phyloP scores from a whole-genome alignment of 768 basidiomycete genomes.

The Pulveroboletus sp. region DNA sequence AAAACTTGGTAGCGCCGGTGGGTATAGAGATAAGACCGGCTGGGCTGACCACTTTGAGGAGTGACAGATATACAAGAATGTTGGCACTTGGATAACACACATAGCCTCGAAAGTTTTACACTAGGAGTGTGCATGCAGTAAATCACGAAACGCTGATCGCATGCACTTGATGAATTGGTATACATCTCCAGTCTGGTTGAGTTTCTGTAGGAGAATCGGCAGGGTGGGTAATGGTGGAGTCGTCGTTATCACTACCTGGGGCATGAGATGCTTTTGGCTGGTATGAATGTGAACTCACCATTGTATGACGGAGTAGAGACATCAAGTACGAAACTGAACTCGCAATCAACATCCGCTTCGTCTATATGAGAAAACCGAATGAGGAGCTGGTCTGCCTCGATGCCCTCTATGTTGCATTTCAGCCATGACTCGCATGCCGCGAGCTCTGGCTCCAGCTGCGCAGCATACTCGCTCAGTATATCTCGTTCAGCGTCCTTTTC shows the following conservation, averaged over 20 bases:
- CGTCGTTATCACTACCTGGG: constrained; percentile 64
- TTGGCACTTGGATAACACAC: background rate
- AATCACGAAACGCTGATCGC: constrained; percentile 47
- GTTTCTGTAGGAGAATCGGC: constrained; percentile 59
- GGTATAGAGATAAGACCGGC: constrained; percentile 73
- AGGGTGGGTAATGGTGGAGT: constrained; percentile 66
- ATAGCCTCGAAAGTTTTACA: background rate
- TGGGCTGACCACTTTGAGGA: constrained; percentile 47
- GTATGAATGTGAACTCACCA: constrained; percentile 41
- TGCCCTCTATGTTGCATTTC: constrained; percentile 70
- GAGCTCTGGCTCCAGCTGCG: constrained; percentile 51
- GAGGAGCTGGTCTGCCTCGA: constrained; percentile 66
- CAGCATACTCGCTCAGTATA: constrained; percentile 50
- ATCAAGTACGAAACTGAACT: constrained; percentile 76
- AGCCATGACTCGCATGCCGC: constrained; percentile 51
- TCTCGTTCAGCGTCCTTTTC: constrained; percentile 67
- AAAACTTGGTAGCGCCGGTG: constrained; percentile 62
- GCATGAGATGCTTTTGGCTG: background rate
- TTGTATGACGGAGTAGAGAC: constrained; percentile 56
- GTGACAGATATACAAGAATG: constrained; percentile 3
- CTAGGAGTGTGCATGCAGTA: constrained; percentile 8
- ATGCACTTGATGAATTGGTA: constrained; percentile 66
- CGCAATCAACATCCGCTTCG: constrained; percentile 48
- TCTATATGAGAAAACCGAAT: constrained; percentile 70
- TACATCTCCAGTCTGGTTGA: constrained; percentile 68